Conservation (phyloP, 192 early-diverging fungal genomes). For the Helicostylum pulchrum region DNA sequence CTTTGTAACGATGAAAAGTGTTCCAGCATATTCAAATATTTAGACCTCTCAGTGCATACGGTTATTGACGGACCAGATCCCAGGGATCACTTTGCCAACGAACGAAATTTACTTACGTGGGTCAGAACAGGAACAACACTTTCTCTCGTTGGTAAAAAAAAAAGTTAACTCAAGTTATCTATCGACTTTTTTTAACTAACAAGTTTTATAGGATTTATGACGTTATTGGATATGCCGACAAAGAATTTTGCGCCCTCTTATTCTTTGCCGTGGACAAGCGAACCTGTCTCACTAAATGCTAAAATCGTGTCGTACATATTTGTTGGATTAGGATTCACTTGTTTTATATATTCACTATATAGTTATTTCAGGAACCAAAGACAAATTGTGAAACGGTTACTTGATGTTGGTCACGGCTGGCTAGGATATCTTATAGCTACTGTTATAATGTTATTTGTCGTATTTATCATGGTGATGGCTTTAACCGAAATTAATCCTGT, state of each 20-base stretch:
- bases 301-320: conserved; percentile 21
- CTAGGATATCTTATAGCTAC: conserved; percentile 14
- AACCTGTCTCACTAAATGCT: background rate
- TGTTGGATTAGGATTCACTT: conserved; percentile 16
- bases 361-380: conserved; percentile 28
- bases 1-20: conserved; percentile 26
- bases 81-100: conserved; percentile 34
- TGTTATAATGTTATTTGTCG: conserved; percentile 19
- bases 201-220: conserved; percentile 10
- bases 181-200: too few species aligned
- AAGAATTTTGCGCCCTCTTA: conserved; percentile 17
- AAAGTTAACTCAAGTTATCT: too few species aligned
- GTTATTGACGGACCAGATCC: conserved; percentile 23
- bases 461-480: conserved; percentile 19
- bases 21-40: conserved; percentile 17
- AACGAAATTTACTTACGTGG: conserved; percentile 35
- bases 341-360: conserved; percentile 11
- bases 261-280: conserved; percentile 14
- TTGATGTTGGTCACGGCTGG: conserved; percentile 24
- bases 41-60: conserved; percentile 26
- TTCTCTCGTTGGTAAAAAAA: conserved; percentile 25
- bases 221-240: conserved; percentile 10
- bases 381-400: conserved; percentile 18
- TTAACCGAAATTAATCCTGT: conserved; percentile 9
- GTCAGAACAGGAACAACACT: conserved; percentile 27